These are phyloP conservation scores for Kuraishia hungarica DNA, from an alignment of 805 yeast genomes.

Conservation along the genomic window DNA sequence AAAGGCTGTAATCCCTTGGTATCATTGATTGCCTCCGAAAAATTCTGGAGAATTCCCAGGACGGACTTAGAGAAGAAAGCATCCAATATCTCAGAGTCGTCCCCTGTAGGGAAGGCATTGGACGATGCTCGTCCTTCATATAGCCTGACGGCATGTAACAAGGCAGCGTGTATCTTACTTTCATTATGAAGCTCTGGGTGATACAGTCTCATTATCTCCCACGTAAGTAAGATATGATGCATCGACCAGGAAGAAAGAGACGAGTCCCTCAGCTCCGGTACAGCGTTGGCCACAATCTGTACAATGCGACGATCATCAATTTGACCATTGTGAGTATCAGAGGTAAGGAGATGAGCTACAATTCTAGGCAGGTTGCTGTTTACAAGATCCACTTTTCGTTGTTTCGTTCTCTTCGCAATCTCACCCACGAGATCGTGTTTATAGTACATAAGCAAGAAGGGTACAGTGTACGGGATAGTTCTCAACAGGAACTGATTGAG, in stretches of 20 bases:
- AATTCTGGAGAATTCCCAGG: slow-evolving; percentile 67
- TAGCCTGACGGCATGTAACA: slow-evolving; percentile 18
- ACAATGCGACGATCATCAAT: slow-evolving; percentile 43
- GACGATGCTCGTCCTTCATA: slow-evolving; percentile 7
- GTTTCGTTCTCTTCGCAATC: slow-evolving; percentile 46
- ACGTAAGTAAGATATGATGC: slow-evolving; percentile 13
- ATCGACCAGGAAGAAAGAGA: not conserved
- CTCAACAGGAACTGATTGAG: slow-evolving; percentile 53
- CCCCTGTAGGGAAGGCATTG: not conserved
- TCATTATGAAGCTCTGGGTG: slow-evolving; percentile 18
- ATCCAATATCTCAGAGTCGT: slow-evolving; percentile 9
- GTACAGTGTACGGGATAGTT: slow-evolving; percentile 68
- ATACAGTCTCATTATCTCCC: slow-evolving; percentile 37
- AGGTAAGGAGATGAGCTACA: slow-evolving; percentile 48
- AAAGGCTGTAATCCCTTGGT: slow-evolving; percentile 63
- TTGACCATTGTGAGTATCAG: slow-evolving; percentile 32
- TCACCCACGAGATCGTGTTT: slow-evolving; percentile 54
- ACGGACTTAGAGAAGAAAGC: slow-evolving; percentile 32
- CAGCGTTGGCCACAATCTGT: slow-evolving; percentile 42
- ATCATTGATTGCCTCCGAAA: slow-evolving; percentile 74
- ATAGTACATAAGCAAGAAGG: slow-evolving; percentile 61
- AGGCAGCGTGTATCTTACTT: slow-evolving; percentile 32
- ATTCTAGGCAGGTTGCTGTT: slow-evolving; percentile 40
- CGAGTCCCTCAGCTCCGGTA: slow-evolving; percentile 31
- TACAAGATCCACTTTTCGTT: slow-evolving; percentile 37